Evolutionary conservation across 192 early-diverging fungal species (phyloP).

Genomic region (Entrophospora sp.): DNA sequence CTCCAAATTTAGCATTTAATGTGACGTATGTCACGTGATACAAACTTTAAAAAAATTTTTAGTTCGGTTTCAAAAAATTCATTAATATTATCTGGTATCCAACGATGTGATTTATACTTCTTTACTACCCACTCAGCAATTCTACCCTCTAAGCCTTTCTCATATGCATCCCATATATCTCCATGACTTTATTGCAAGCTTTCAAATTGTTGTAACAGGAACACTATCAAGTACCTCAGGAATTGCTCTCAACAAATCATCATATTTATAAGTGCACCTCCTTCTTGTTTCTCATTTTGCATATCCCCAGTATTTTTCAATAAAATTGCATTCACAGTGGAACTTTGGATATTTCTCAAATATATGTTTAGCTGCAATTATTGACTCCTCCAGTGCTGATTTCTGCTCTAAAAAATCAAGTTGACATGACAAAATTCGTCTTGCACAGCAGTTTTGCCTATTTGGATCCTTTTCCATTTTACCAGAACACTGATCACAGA

Average conservation of each 20-base stretch:
- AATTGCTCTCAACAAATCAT: neutral
- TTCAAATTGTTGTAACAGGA: neutral
- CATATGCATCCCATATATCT: constrained; percentile 8
- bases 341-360: constrained; percentile 17
- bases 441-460: constrained; percentile 4
- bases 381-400: constrained; percentile 7
- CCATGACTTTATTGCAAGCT: constrained; percentile 9
- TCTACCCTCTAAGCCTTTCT: constrained; percentile 1
- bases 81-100: no score
- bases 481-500: constrained; percentile 17
- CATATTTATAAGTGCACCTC: neutral
- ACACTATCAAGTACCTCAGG: neutral
- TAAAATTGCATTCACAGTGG: constrained; percentile 12
- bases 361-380: constrained; percentile 1
- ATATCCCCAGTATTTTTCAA: constrained; percentile 7
- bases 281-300: constrained; percentile 10
- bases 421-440: neutral
- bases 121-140: neutral
- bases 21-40: no score
- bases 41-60: no score
- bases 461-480: neutral
- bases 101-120: constrained; percentile 5
- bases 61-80: no score
- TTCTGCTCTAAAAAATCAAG: constrained; percentile 10
- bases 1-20: no score